Evolutionary conservation across 306 rosid species (phyloP).

Genomic region (Trichosanthes cucumerina): DNA sequence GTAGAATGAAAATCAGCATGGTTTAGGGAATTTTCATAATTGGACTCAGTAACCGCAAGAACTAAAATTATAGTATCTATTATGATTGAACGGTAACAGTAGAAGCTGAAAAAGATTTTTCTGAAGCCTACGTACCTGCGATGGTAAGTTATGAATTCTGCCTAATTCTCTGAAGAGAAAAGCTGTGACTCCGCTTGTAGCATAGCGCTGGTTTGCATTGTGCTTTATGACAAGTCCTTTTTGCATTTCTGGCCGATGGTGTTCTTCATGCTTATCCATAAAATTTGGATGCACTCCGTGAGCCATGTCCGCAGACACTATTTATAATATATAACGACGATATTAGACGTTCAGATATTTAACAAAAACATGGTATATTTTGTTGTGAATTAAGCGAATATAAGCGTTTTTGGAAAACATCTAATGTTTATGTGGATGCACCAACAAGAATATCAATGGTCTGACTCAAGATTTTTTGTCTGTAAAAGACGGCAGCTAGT

Average conservation of each 20-base stretch:
- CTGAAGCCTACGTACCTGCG: slow-evolving; percentile 41
- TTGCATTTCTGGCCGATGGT: slow-evolving; percentile 81
- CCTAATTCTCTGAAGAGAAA: slow-evolving; percentile 86
- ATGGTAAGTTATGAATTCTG: slow-evolving; percentile 70
- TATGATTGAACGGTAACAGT: background rate
- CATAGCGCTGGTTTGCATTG: slow-evolving; percentile 95
- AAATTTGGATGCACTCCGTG: slow-evolving; percentile 97
- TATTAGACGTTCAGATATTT: slow-evolving; percentile 14
- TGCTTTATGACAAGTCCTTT: slow-evolving; percentile 88
- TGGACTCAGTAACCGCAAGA: no score
- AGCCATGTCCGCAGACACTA: slow-evolving; percentile 99
- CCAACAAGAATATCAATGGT: background rate
- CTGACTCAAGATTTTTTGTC: background rate
- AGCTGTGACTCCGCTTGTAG: slow-evolving; percentile 83
- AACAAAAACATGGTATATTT: background rate
- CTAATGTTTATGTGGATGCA: background rate
- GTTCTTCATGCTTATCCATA: slow-evolving; percentile 86
- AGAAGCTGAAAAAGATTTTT: background rate
- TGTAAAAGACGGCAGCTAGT: background rate
- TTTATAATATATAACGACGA: slow-evolving; percentile 17
- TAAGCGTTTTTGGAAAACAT: background rate
- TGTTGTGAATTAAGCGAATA: background rate
- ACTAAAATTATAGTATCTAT: background rate
- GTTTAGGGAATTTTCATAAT: no score
- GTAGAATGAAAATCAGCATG: no score